These are phyloP conservation scores for Cetraspora pellucida DNA, from an alignment of 192 early-diverging fungal species.

Conservation along the genomic window DNA sequence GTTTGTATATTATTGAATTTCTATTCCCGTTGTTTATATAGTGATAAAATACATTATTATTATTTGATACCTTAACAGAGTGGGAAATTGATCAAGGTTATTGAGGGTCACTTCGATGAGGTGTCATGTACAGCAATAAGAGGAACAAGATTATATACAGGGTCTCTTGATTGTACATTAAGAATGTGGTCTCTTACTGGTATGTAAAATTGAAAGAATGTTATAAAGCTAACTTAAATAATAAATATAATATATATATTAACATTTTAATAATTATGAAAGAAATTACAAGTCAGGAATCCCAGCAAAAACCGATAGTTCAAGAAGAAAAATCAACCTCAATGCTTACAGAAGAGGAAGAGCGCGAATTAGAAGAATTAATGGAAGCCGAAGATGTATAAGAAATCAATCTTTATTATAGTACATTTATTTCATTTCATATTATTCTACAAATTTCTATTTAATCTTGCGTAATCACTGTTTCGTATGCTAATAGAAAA, in stretches of 20 bases:
- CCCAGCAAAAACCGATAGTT: not conserved
- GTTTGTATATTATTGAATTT: constrained; percentile 44
- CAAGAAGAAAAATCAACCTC: constrained; percentile 7
- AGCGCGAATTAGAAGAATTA: constrained; percentile 84
- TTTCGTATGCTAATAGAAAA: too few relatives aligned
- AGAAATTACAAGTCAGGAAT: constrained; percentile 21
- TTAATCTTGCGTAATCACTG: too few relatives aligned
- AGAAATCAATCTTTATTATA: too few relatives aligned
- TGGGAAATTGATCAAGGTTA: constrained; percentile 70
- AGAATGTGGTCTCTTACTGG: constrained; percentile 78
- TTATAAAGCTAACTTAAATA: not conserved
- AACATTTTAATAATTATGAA: constrained; percentile 28
- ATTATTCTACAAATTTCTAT: too few relatives aligned
- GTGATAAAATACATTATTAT: not conserved
- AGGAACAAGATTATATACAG: constrained; percentile 73
- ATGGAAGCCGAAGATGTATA: constrained; percentile 68
- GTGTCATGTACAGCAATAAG: constrained; percentile 65
- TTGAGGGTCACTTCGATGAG: constrained; percentile 91
- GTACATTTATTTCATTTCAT: too few relatives aligned
- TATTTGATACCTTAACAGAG: constrained; percentile 47
- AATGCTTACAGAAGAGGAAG: constrained; percentile 87
- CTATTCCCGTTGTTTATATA: constrained; percentile 17
- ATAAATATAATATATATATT: constrained; percentile 23
- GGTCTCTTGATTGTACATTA: constrained; percentile 84
- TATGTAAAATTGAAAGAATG: constrained; percentile 30